Percentiles rank a stretch among this genome's conserved stretches.
Conservation (phyloP, 768 basidiomycete genomes). For the Suillus sp. region DNA sequence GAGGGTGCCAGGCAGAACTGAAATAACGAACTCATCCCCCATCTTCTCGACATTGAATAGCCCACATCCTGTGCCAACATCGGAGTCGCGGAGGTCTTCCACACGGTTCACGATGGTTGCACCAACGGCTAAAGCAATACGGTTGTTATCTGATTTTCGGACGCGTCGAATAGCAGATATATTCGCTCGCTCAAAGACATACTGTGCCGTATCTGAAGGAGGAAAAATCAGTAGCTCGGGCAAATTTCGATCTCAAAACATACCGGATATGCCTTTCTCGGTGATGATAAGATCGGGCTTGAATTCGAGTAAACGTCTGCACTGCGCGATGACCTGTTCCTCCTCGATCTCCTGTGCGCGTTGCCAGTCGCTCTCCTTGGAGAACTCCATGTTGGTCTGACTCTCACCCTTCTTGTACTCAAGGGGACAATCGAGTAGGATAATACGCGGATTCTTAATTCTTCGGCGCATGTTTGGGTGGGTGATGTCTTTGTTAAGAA, state of each 20-base stretch:
- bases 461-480: constrained; percentile 95
- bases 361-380: constrained; percentile 91
- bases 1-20: constrained; percentile 6
- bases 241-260: constrained; percentile 24
- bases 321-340: constrained; percentile 90
- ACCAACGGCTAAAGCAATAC: constrained; percentile 92
- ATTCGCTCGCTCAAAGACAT: constrained; percentile 83
- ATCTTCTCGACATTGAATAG: constrained; percentile 98
- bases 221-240: neutral
- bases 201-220: constrained; percentile 83
- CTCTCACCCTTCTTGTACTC: constrained; percentile 99
- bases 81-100: constrained; percentile 90
- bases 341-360: constrained; percentile 94
- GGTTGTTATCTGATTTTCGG: constrained; percentile 98
- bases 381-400: constrained; percentile 98
- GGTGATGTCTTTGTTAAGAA: constrained; percentile 99
- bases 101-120: constrained; percentile 97
- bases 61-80: constrained; percentile 92
- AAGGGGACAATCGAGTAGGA: constrained; percentile 90
- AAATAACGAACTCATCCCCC: constrained; percentile 75
- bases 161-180: constrained; percentile 96
- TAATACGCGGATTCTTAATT: constrained; percentile 86
- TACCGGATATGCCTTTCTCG: constrained; percentile 97
- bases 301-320: constrained; percentile 84
- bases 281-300: constrained; percentile 95